Evolutionary conservation across 1,139 yeast species (phyloP), one percentile per base, ranked within the genome.

Genomic region (Spathaspora sp.): DNA sequence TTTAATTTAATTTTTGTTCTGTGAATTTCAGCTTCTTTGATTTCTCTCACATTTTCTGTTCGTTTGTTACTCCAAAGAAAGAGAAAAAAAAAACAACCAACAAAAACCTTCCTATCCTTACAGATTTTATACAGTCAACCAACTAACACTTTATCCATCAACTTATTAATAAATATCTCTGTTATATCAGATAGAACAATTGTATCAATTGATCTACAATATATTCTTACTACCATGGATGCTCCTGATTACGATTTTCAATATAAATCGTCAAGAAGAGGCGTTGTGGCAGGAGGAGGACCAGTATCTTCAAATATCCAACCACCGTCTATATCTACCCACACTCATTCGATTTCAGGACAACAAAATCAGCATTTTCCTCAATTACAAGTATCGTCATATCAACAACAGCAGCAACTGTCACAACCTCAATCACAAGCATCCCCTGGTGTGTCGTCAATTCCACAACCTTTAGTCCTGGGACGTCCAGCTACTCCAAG

Each of bases 401-500:
- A 31, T 31, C 36, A 31, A 31, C 36, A 31, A 9, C 36, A 31
- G 11, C 36, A 20, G 29, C 29, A 26, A 26, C 29, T 6, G 3
- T 26, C 29, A 3, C 29, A 26, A 11, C 29, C 5, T 6, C 29
- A 26, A 11, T 11, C 11, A 5, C 29, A 26, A 26, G 10, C 5
- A 26, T 9, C 10, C 25, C 39, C 29, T 26, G n/a, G 29, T 26
- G 29, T 11, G 3, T 29, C 43, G 20, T 7, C 37, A 13, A 33
- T 15, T 13, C 41, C 38, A 34, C 44, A 47, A 27, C 41, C 34
- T n/a, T 29, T 16, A 29, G 33, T 41, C 5, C 29, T 42, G 36
- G 53, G 49, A 23, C 75, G 68, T 44, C 90, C 89, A 2, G 91
- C 91, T 2, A 84, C 91, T 1, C 87, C 90, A n/a, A 69, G 91